Evolutionary conservation across 2,329 filamentous ascomycete genomes (phyloP).

Genomic region (Exophiala xenobiotica): DNA sequence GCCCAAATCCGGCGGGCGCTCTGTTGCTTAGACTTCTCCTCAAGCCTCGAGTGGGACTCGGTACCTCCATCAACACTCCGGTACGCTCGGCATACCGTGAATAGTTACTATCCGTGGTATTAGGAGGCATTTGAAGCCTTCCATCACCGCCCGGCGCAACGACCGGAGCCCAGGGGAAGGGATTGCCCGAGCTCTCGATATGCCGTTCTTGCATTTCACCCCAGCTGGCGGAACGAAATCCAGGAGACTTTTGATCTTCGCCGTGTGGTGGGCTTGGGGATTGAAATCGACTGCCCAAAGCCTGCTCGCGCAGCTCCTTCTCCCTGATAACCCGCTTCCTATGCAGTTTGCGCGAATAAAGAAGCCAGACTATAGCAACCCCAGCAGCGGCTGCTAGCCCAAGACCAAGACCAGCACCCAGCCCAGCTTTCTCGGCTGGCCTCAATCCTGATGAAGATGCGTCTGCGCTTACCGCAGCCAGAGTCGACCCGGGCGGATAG

Average conservation of each 20-base stretch:
- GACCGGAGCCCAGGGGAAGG: conserved; percentile 35
- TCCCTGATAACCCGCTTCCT: conserved; percentile 48
- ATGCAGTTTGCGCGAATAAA: conserved; percentile 51
- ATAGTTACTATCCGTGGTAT: conserved; percentile 30
- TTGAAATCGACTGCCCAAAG: conserved; percentile 49
- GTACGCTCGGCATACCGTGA: conserved; percentile 42
- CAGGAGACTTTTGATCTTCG: conserved; percentile 11
- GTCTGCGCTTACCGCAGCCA: conserved; percentile 31
- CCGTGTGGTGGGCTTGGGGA: conserved; percentile 35
- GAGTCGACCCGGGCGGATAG: conserved; percentile 26
- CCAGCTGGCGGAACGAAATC: conserved; percentile 27
- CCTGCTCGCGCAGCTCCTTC: conserved; percentile 54
- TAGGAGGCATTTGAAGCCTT: conserved; percentile 13
- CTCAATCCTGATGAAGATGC: conserved; percentile 24
- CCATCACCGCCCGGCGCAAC: conserved; percentile 22
- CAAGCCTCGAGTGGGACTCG: conserved; percentile 41
- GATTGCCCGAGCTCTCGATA: conserved; percentile 25
- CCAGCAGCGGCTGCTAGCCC: conserved; percentile 56
- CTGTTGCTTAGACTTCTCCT: conserved; percentile 44
- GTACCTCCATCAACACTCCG: conserved; percentile 42
- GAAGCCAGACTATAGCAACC: conserved; percentile 49
- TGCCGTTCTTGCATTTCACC: conserved; percentile 25
- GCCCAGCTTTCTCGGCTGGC: conserved; percentile 52
- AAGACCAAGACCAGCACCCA: conserved; percentile 66
- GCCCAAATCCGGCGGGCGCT: conserved; percentile 27